Base-by-base conservation (phyloP, 2,329 filamentous ascomycete genomes). In the Coniosporium tulheliwenetii region DNA sequence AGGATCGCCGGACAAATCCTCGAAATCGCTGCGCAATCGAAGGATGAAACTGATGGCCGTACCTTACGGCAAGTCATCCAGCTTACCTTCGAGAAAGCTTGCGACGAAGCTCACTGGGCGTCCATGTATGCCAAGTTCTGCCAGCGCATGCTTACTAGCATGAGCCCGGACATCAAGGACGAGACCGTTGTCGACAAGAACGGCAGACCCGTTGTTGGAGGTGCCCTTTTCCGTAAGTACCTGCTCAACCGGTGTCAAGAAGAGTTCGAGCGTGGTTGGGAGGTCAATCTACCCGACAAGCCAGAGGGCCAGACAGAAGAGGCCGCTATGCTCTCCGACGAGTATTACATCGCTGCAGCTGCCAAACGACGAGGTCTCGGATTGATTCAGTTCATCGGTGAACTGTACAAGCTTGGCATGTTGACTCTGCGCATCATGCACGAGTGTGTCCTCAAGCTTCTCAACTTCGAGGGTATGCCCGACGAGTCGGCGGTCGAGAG, bases 351-450 rank as follows among this genome's bases (percentile, higher is more conserved):
- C 48, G 89, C 85, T 34, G 89, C 87, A 39, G 87, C 89, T 43
- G 87, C 87, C 55, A 98, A 98, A 72, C 81, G 91, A 65, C 83
- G 86, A 62, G 91, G 91, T 66, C 82, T 98, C 48, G 91, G 91
- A 79, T 76, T 98, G 15, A 89, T 98, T 48, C 89, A 95, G 65
- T 98, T 98, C 67, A 98, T 98, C 57, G 91, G 91, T 69, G 91
- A 98, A 66, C 77, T 98, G 37, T 98, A 93, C 77, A 98, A 96
- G 72, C 78, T 98, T 45, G 80, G 82, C 59, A 98, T 98, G 91
- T 75, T 98, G 62, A 98, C 91, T 45, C 85, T 95, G 62, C 84
- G 89, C 60, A 98, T 98, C 65, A 98, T 98, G 91, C 89, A 98
- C 69, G 85, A 95, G 64, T 98, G 91, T 73, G 86, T 98, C 26